Percentiles rank a stretch among this genome's conserved stretches.
phyloP scores from a whole-genome alignment of 768 basidiomycete genomes.

The Calocybe gangraenosa region DNA sequence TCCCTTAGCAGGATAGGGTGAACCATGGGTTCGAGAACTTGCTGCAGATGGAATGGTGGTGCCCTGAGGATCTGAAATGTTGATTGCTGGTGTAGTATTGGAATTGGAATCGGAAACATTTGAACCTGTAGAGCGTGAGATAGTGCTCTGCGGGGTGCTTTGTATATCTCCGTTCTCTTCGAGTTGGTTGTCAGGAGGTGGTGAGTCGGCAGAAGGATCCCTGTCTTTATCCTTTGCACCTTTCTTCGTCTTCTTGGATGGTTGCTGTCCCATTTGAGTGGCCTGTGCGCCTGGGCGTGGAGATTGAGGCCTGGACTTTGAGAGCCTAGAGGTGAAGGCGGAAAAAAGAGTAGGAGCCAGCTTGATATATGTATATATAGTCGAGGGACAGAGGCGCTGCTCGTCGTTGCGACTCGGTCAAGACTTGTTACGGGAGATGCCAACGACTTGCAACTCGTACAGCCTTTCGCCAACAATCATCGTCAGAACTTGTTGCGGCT shows the following conservation, averaged over 20 bases:
- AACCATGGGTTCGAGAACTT: constrained; percentile 26
- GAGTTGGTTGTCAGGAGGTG: constrained; percentile 33
- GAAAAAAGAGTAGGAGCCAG: constrained; percentile 84
- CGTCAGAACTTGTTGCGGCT: constrained; percentile 14
- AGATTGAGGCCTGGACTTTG: constrained; percentile 70
- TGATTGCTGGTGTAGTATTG: constrained; percentile 43
- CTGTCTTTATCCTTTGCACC: constrained; percentile 65
- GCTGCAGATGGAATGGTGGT: constrained; percentile 22
- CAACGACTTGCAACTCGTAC: background rate
- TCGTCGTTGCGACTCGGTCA: too few species aligned
- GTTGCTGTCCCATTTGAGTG: constrained; percentile 78
- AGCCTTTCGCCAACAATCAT: constrained; percentile 3
- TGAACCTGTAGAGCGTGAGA: constrained; percentile 41
- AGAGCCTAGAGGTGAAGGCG: constrained; percentile 66
- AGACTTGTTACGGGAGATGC: too few species aligned
- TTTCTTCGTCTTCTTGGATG: constrained; percentile 79
- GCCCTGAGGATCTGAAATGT: constrained; percentile 39
- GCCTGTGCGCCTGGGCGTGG: constrained; percentile 56
- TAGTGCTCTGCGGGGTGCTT: constrained; percentile 34
- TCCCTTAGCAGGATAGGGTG: constrained; percentile 31
- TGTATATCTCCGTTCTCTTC: constrained; percentile 33
- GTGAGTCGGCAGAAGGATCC: constrained; percentile 35
- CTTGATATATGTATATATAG: constrained; percentile 29
- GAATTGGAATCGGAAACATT: constrained; percentile 36
- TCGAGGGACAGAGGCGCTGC: constrained; percentile 14